phyloP scores from a whole-genome alignment of 495 filamentous ascomycete genomes.

The Talaromyces borbonicus region DNA sequence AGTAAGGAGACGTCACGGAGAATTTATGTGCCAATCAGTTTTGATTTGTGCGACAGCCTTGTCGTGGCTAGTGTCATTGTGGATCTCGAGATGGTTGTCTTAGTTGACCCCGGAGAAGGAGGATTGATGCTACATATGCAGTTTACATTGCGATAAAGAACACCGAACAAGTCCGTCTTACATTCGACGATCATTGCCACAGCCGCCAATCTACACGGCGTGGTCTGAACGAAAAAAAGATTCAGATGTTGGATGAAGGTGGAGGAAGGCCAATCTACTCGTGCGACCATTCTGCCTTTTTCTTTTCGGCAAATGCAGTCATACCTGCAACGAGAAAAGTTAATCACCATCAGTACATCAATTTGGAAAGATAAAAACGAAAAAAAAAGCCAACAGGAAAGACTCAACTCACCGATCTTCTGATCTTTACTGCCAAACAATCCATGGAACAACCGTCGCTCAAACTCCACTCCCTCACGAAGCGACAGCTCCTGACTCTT shows the following conservation, averaged over 20 bases:
- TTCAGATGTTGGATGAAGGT: too few species aligned
- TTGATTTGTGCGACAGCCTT: too few species aligned
- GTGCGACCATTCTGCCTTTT: constrained; percentile 84
- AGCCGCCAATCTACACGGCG: too few species aligned
- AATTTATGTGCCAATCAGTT: constrained; percentile 1
- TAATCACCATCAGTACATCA: background rate
- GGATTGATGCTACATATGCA: too few species aligned
- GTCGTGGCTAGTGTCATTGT: too few species aligned
- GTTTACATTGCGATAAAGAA: too few species aligned
- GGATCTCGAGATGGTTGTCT: too few species aligned
- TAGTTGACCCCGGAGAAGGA: too few species aligned
- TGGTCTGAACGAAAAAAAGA: too few species aligned
- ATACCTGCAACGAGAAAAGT: constrained; percentile 50
- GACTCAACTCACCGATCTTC: constrained; percentile 81
- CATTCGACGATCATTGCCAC: too few species aligned
- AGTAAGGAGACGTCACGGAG: background rate
- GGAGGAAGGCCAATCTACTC: constrained; percentile 41
- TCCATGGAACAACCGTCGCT: constrained; percentile 83
- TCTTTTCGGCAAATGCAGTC: constrained; percentile 90
- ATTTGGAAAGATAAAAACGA: background rate
- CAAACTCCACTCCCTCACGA: constrained; percentile 86
- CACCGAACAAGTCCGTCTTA: too few species aligned
- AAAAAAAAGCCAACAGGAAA: background rate
- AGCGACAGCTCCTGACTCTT: constrained; percentile 86
- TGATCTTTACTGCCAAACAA: constrained; percentile 92